Conservation (phyloP, 768 basidiomycete genomes). For the Daedaleopsis sinensis region DNA sequence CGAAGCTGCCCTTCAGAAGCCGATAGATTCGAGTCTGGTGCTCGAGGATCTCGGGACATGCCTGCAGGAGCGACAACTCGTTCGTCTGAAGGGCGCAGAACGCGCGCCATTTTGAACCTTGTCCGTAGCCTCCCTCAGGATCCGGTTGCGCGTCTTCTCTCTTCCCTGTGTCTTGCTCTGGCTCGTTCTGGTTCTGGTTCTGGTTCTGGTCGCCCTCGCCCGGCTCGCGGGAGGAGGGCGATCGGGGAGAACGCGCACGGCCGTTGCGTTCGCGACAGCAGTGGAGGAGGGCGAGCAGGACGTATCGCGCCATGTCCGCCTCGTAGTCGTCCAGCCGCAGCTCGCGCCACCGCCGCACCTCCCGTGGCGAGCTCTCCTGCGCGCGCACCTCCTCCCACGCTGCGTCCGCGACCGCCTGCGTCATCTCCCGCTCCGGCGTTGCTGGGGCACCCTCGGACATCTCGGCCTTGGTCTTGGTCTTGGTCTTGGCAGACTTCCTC, state of each 20-base stretch:
- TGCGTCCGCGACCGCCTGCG: slow-evolving; percentile 43
- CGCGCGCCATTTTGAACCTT: slow-evolving; percentile 43
- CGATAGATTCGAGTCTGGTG: slow-evolving; percentile 57
- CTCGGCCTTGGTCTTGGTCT: too few species aligned
- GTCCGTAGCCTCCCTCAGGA: slow-evolving; percentile 3
- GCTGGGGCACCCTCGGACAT: slow-evolving; percentile 23
- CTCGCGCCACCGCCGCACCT: slow-evolving; percentile 22
- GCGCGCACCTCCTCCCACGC: slow-evolving; percentile 49
- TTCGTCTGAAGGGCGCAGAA: slow-evolving; percentile 60
- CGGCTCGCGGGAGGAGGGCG: background rate
- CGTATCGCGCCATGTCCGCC: slow-evolving; percentile 33
- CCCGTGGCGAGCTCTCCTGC: slow-evolving; percentile 28
- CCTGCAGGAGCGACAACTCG: slow-evolving; percentile 49
- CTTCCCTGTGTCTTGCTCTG: background rate
- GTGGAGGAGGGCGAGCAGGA: slow-evolving; percentile 30
- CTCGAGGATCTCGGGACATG: slow-evolving; percentile 52
- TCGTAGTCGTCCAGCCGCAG: slow-evolving; percentile 32
- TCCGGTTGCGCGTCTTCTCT: background rate
- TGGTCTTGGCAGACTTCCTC: too few species aligned
- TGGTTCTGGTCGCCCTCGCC: background rate
- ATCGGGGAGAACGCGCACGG: background rate
- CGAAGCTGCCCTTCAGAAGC: slow-evolving; percentile 42
- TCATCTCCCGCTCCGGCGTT: slow-evolving; percentile 29
- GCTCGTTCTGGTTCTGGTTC: background rate
- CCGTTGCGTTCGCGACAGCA: slow-evolving; percentile 14